These are phyloP conservation scores for Cucurbita argyrosperma DNA, from an alignment of 306 rosid genomes.

Conservation along the genomic window DNA sequence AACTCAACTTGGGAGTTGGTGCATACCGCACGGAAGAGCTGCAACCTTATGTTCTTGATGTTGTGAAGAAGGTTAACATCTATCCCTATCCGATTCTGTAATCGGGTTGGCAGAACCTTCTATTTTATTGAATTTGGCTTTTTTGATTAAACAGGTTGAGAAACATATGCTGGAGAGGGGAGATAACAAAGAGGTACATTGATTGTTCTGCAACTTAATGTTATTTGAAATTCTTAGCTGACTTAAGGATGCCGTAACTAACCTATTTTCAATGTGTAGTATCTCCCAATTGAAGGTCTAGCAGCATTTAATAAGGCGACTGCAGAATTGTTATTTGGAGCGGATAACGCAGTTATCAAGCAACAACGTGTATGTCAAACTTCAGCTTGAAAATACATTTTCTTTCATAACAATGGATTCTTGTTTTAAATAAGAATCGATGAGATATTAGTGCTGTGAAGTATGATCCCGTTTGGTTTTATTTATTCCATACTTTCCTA, in stretches of 20 bases:
- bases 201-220: slow-evolving; percentile 1
- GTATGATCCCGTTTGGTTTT: background rate
- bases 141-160: slow-evolving; percentile 46
- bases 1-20: slow-evolving; percentile 98
- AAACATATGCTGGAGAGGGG: slow-evolving; percentile 79
- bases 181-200: slow-evolving; percentile 84
- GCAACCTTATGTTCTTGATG: slow-evolving; percentile 84
- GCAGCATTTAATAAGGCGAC: slow-evolving; percentile 93
- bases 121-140: background rate
- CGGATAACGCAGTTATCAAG: slow-evolving; percentile 61
- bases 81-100: background rate
- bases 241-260: slow-evolving; percentile 12
- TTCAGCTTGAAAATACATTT: background rate
- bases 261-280: slow-evolving; percentile 29
- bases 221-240: slow-evolving; percentile 5
- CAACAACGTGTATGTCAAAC: slow-evolving; percentile 48
- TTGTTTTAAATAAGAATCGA: background rate
- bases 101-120: background rate
- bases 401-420: background rate
- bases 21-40: slow-evolving; percentile 84
- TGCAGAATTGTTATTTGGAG: slow-evolving; percentile 79
- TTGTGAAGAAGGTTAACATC: slow-evolving; percentile 63
- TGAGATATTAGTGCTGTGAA: background rate
- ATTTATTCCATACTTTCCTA: slow-evolving; percentile 9
- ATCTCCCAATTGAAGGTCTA: slow-evolving; percentile 95